Conservation (phyloP, 1,284 basidiomycete species). For the Singerocomus rubriflavus region DNA sequence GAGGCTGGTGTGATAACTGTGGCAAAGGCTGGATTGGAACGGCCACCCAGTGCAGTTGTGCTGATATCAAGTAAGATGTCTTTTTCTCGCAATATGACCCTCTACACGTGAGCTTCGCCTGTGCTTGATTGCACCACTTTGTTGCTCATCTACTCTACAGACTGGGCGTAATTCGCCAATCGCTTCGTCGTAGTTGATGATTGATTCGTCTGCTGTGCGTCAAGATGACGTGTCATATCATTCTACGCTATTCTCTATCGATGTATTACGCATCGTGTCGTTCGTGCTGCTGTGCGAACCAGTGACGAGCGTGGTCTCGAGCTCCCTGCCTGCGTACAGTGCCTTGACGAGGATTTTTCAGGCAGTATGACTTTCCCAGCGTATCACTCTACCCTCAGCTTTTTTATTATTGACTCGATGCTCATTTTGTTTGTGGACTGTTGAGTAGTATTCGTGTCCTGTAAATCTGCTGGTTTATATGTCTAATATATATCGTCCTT, state of each 20-base stretch:
- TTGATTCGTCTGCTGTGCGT: constrained; percentile 36
- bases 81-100: constrained; percentile 1
- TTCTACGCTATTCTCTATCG: constrained; percentile 47
- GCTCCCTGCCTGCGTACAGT: constrained; percentile 27
- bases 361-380: constrained; percentile 23
- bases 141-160: constrained; percentile 18
- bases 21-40: constrained; percentile 67
- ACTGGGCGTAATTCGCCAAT: constrained; percentile 36
- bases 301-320: constrained; percentile 61
- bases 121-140: not conserved
- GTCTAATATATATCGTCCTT: constrained; percentile 7
- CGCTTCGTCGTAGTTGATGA: constrained; percentile 36
- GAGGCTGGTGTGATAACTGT: constrained; percentile 72
- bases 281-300: constrained; percentile 43
- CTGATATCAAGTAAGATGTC: constrained; percentile 57
- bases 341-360: constrained; percentile 33
- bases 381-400: constrained; percentile 7
- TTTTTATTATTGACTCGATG: constrained; percentile 4
- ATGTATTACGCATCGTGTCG: constrained; percentile 63
- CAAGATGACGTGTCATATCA: constrained; percentile 32
- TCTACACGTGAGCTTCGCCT: constrained; percentile 25
- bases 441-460: constrained; percentile 10
- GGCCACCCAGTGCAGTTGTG: constrained; percentile 57
- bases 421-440: constrained; percentile 17
- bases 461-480: constrained; percentile 13